Base-by-base conservation (phyloP, 78 protist genomes). In the Dictyostelium purpureum region DNA sequence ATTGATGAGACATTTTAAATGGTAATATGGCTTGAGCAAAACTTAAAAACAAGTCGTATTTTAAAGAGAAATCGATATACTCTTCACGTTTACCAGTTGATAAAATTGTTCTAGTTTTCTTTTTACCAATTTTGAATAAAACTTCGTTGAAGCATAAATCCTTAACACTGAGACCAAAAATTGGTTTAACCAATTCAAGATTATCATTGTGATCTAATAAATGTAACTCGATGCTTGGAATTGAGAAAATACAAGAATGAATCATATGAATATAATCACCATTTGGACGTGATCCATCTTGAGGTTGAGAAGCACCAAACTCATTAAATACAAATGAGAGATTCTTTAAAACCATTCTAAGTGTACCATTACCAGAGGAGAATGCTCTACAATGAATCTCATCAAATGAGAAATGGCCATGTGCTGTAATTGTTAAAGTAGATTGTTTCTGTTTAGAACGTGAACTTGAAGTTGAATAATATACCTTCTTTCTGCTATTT, bases 341-440 rank as follows among this genome's bases (percentile, higher is more conserved):
- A n/a, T 85, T 61, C 52, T 61, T 37, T 18, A 85, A 33, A 9
- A 85, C 83, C 92, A 85, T 85, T 74, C 77, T 85, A 47, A 85
- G 38, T 18, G 79, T 52, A 61, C 92, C 92, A 85, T 85, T 73
- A n/a, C 43, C 45, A 7, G 26, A 66, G 7, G 92, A 71, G 35
- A 85, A 47, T 26, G 92, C 92, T 1, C 92, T 28, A 47, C 80
- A 73, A 59, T 85, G 78, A 56, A 85, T 57, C 51, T 85, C 92
- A 61, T 85, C 70, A 45, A 85, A 85, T 38, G 92, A 85, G 75
- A 85, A 85, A 61, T 85, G 92, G n/a, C 92, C 92, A 85, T 85
- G 92, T n/a, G 77, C 92, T 16, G 92, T 61, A 4, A 85, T 75
- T 6, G 54, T 61, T 11, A 73, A 21, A 26, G 40, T 71, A 28